Conservation (phyloP, 305 asterid genomes). For the Rubia balearica region DNA sequence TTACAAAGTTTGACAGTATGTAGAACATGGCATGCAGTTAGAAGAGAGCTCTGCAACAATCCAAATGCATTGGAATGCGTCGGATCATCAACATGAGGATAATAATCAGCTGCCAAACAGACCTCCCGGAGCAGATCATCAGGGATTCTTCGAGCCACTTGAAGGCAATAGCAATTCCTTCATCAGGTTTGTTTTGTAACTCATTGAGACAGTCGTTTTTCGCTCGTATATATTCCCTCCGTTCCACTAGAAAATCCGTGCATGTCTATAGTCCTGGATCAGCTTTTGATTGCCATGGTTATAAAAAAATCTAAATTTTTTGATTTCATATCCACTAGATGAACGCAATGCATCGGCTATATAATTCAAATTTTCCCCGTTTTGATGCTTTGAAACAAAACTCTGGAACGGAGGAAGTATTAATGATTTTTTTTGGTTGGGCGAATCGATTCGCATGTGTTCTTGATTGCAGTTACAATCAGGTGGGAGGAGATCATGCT, state of each 20-base stretch:
- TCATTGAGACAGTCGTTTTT: too few relatives aligned
- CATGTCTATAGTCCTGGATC: not conserved
- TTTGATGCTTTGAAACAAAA: too few relatives aligned
- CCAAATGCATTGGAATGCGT: conserved; percentile 21
- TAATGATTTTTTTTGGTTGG: too few relatives aligned
- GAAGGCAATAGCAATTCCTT: conserved; percentile 20
- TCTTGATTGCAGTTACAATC: conserved; percentile 9
- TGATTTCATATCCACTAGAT: not conserved
- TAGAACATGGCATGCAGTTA: conserved; percentile 17
- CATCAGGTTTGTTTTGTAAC: conserved; percentile 14
- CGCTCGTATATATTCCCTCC: not conserved
- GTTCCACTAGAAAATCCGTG: too few relatives aligned
- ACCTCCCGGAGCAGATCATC: conserved; percentile 12
- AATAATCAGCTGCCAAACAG: conserved; percentile 10
- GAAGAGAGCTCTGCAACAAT: conserved; percentile 25
- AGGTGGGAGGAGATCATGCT: conserved; percentile 12
- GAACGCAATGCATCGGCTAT: not conserved
- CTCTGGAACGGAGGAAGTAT: not conserved
- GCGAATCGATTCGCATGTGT: not conserved
- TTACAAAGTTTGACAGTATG: too few relatives aligned
- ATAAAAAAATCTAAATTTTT: too few relatives aligned
- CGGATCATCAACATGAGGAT: conserved; percentile 12
- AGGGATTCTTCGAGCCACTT: conserved; percentile 21
- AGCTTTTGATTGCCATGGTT: not conserved
- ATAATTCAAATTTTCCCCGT: too few relatives aligned